Percentiles rank a stretch among this genome's conserved stretches.
Conservation (phyloP, 2,329 filamentous ascomycete genomes). For the Aureobasidium subglaciale region DNA sequence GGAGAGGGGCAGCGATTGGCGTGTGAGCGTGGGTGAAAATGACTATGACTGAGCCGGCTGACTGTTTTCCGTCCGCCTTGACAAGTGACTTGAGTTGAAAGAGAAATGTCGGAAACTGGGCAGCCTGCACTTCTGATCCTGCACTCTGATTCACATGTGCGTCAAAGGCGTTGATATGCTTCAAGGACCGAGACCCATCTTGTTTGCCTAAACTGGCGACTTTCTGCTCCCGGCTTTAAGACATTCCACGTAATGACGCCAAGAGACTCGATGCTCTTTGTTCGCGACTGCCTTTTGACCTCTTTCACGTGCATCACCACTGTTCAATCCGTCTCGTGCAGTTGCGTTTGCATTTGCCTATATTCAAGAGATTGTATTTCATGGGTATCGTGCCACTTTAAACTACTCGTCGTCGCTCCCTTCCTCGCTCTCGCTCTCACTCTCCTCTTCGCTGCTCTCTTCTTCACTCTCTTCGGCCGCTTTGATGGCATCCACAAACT, state of each 20-base stretch:
- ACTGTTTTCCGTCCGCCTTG: not conserved
- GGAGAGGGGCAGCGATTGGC: constrained; percentile 9
- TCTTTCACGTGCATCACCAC: not conserved
- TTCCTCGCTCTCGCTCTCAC: constrained; percentile 35
- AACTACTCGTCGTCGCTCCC: constrained; percentile 21
- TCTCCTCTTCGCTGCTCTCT: constrained; percentile 55
- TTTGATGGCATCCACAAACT: constrained; percentile 67
- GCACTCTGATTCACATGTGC: not conserved
- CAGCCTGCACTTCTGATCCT: no score
- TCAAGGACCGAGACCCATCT: not conserved
- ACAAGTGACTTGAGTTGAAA: not conserved
- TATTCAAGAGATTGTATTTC: not conserved
- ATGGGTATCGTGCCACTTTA: constrained; percentile 14
- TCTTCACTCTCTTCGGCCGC: constrained; percentile 64
- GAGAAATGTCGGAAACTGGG: not conserved
- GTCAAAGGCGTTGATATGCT: constrained; percentile 2
- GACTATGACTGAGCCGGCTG: constrained; percentile 5
- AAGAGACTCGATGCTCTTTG: constrained; percentile 3
- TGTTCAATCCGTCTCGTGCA: not conserved
- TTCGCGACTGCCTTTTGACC: not conserved
- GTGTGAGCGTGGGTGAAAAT: not conserved
- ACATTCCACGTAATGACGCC: constrained; percentile 8
- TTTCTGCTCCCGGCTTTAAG: constrained; percentile 1
- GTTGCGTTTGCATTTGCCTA: no score
- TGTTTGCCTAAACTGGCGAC: not conserved